Base-by-base conservation (phyloP, 306 rosid genomes). In the Fragaria vesca region DNA sequence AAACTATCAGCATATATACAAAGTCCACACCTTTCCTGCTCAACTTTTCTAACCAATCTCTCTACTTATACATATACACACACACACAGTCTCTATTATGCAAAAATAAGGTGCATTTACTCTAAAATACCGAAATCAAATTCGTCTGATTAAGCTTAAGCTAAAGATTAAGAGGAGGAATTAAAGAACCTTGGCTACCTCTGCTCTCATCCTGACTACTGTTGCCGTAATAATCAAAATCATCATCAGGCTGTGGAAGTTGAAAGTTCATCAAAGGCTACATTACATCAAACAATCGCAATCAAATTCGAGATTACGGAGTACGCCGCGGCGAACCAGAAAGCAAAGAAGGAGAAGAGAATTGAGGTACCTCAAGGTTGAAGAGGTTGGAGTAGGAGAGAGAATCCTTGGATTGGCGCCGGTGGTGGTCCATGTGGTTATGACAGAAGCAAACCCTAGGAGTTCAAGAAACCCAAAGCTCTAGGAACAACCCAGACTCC, bases 141-240 rank as follows among this genome's bases (percentile, higher is more conserved):
- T 68, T 30, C 20, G 68, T 50, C 71, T 67, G 43, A 72, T n/a
- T 30, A 75, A 76, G 68, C 79, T 74, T 45, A 66, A 66, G 55
- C 60, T 28, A 62, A 76, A 42, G 47, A 2, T 24, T 9, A 20
- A 54, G 58, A 82, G 42, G 62, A 51, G 28, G 68, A 48, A 75
- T 32, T 20, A 80, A 84, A 84, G 62, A 83, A 91, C 99, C 96
- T 91, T 87, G 96, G 83, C 87, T 93, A 80, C 86, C 93, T 88
- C 96, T 91, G 92, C 99, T 96, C 90, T 93, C 99, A 83, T 93
- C 99, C 94, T 93, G 98, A 87, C 98, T 96, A 85, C 98, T 96
- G 86, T 93, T 91, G 46, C 87, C 99, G 82, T 91, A 91, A 81
- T 96, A 93, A 86, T 93, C 93, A 81, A 91, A 93, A 76, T 83